Evolutionary conservation across 2,329 filamentous ascomycete species (phyloP).

Genomic region (Aspergillus caelatus): DNA sequence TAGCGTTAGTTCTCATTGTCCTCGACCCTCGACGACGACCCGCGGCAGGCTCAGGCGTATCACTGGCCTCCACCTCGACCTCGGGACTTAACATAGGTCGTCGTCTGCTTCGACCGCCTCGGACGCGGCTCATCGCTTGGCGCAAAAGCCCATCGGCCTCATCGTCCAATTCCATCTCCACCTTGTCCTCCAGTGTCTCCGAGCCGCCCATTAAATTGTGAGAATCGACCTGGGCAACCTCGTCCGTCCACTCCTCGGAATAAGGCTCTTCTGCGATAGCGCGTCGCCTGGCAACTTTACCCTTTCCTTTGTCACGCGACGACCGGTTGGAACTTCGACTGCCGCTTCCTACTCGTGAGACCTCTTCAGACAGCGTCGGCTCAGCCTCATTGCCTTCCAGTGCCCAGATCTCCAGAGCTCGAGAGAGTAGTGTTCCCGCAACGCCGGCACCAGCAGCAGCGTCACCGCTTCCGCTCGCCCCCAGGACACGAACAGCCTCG

Average conservation of each 20-base stretch:
- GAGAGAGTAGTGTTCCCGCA: slow-evolving; percentile 48
- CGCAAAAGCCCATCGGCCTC: slow-evolving; percentile 47
- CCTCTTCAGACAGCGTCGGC: slow-evolving; percentile 18
- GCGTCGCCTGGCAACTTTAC: slow-evolving; percentile 27
- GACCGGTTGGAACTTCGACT: slow-evolving; percentile 25
- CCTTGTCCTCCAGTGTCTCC: slow-evolving; percentile 34
- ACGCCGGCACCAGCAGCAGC: slow-evolving; percentile 51
- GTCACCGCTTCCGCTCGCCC: slow-evolving; percentile 49
- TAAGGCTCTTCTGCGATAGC: slow-evolving; percentile 25
- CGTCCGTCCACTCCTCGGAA: slow-evolving; percentile 41
- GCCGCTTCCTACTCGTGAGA: slow-evolving; percentile 16
- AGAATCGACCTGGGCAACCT: slow-evolving; percentile 34
- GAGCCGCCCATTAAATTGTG: slow-evolving; percentile 11
- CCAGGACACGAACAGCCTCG: slow-evolving; percentile 59
- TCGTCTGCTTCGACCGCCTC: slow-evolving; percentile 24
- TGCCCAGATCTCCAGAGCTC: slow-evolving; percentile 51
- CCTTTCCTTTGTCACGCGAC: slow-evolving; percentile 35
- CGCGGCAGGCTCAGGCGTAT: slow-evolving; percentile 23
- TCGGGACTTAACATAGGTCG: slow-evolving; percentile 13
- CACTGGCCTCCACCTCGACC: slow-evolving; percentile 26
- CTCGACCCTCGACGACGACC: slow-evolving; percentile 23
- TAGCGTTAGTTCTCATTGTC: slow-evolving; percentile 23
- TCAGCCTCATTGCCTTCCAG: slow-evolving; percentile 39
- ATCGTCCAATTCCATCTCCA: slow-evolving; percentile 47
- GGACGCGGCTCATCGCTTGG: slow-evolving; percentile 40